A percentile compares a stretch with the other conserved stretches of the same genome.
phyloP scores from a whole-genome alignment of 345 rosid genomes.

The Erodium maritimum region DNA sequence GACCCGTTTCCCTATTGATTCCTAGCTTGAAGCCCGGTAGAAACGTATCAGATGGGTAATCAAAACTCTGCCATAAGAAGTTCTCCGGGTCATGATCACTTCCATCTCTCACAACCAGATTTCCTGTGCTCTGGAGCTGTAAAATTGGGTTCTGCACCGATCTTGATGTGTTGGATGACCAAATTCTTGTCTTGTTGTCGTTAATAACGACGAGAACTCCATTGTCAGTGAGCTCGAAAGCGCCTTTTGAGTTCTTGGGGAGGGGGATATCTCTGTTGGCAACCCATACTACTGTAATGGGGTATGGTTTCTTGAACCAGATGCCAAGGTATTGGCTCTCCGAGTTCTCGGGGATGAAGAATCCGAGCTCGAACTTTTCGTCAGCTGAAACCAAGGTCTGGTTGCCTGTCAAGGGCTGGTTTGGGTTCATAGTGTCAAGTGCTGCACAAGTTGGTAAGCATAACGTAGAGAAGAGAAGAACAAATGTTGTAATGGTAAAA shows the following conservation, averaged over 20 bases:
- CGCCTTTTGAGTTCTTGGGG: conserved; percentile 15
- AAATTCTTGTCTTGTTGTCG: not conserved
- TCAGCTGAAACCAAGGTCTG: conserved; percentile 8
- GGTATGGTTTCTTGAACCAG: conserved; percentile 21
- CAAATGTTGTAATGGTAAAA: no score
- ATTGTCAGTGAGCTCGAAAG: conserved; percentile 12
- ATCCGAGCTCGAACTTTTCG: conserved; percentile 23
- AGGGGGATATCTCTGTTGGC: conserved; percentile 31
- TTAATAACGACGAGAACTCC: conserved; percentile 13
- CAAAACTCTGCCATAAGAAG: conserved; percentile 45
- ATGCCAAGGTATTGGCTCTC: conserved; percentile 19
- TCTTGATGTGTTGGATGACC: conserved; percentile 22
- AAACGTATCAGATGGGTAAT: conserved; percentile 29
- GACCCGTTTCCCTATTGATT: conserved; percentile 11
- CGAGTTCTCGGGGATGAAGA: conserved; percentile 18
- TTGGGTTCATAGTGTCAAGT: conserved; percentile 1
- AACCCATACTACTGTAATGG: conserved; percentile 21
- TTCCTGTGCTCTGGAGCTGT: conserved; percentile 31
- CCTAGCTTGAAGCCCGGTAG: conserved; percentile 44
- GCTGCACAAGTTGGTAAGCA: not conserved
- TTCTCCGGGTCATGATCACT: not conserved
- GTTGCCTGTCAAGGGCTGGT: conserved; percentile 5
- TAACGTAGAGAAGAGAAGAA: no score
- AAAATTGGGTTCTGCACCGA: conserved; percentile 13
- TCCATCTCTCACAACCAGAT: conserved; percentile 24